Conservation (phyloP, 768 basidiomycete species). For the Dioszegia crocea region DNA sequence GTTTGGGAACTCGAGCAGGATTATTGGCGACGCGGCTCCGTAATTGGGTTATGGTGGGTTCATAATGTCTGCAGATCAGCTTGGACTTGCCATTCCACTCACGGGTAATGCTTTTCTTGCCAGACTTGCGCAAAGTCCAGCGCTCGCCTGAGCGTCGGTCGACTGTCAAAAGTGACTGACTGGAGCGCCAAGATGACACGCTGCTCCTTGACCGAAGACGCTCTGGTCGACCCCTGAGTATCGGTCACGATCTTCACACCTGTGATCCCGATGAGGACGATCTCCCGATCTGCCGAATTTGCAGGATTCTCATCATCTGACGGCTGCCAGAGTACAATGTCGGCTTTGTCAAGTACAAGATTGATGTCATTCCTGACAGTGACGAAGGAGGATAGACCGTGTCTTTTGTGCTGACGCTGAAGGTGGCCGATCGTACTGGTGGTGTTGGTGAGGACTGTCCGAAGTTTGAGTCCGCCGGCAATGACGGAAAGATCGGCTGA, state of each 20-base stretch:
- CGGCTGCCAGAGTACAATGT: background rate
- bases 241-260: slow-evolving; percentile 3
- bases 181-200: slow-evolving; percentile 13
- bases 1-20: background rate
- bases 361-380: slow-evolving; percentile 1
- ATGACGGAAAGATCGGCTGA: background rate
- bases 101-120: slow-evolving; percentile 20
- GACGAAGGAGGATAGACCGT: background rate
- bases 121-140: slow-evolving; percentile 27
- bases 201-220: slow-evolving; percentile 4
- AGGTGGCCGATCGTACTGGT: background rate
- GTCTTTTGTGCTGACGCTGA: background rate
- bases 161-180: slow-evolving; percentile 20
- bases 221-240: slow-evolving; percentile 9
- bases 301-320: slow-evolving; percentile 6
- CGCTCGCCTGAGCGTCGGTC: slow-evolving; percentile 28
- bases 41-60: slow-evolving; percentile 1
- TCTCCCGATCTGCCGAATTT: slow-evolving; percentile 2
- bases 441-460: background rate
- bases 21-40: background rate
- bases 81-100: background rate
- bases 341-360: background rate
- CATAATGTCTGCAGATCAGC: slow-evolving; percentile 8
- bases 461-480: slow-evolving; percentile 6
- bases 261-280: background rate